Conservation (phyloP, 2,329 filamentous ascomycete species). For the Zelopaecilomyces penicillatus region DNA sequence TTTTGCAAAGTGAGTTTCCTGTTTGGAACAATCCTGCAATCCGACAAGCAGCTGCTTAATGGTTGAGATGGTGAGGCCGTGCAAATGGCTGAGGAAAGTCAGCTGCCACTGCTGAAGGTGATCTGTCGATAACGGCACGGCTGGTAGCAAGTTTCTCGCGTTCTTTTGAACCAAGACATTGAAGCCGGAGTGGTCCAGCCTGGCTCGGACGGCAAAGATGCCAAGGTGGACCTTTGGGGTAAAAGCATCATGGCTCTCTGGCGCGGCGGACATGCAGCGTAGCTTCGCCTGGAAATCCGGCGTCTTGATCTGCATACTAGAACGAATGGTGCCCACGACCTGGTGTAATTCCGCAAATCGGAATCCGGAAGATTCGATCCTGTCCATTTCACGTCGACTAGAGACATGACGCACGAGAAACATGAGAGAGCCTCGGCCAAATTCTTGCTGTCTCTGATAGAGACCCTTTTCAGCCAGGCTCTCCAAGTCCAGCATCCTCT, state of each 20-base stretch:
- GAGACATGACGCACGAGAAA: slow-evolving; percentile 64
- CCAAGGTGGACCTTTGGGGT: slow-evolving; percentile 48
- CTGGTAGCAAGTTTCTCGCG: slow-evolving; percentile 52
- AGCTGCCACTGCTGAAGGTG: slow-evolving; percentile 47
- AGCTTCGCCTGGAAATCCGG: slow-evolving; percentile 54
- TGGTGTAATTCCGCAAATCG: slow-evolving; percentile 66
- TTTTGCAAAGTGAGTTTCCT: slow-evolving; percentile 36
- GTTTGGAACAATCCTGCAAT: slow-evolving; percentile 26
- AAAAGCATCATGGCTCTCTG: slow-evolving; percentile 35
- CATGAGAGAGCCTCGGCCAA: slow-evolving; percentile 69
- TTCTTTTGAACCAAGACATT: slow-evolving; percentile 53
- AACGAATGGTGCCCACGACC: slow-evolving; percentile 59
- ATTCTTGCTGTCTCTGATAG: slow-evolving; percentile 20
- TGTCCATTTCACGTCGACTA: slow-evolving; percentile 48
- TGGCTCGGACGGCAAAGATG: slow-evolving; percentile 48
- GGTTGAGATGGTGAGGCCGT: slow-evolving; percentile 31
- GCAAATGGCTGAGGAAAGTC: slow-evolving; percentile 44
- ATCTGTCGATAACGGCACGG: slow-evolving; percentile 43
- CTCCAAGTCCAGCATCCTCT: slow-evolving; percentile 15
- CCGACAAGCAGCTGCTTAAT: slow-evolving; percentile 26
- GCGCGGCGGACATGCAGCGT: slow-evolving; percentile 54
- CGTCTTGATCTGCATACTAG: slow-evolving; percentile 65
- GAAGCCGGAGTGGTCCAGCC: slow-evolving; percentile 46
- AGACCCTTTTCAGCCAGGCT: slow-evolving; percentile 35
- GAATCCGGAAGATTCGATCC: slow-evolving; percentile 63